Conservation (phyloP, 345 rosid species). For the Gossypium arboreum region DNA sequence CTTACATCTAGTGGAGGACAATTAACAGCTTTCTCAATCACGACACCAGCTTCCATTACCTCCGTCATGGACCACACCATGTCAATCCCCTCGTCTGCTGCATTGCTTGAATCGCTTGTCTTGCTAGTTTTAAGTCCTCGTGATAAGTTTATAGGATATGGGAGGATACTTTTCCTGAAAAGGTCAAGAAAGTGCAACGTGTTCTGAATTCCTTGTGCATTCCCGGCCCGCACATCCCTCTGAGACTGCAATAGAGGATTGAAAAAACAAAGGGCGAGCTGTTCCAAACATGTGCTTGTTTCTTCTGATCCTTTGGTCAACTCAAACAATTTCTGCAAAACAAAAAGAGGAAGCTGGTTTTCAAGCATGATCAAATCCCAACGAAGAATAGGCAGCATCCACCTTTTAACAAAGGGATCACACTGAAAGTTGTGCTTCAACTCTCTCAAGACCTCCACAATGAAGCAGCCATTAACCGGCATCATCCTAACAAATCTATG, state of each 20-base stretch:
- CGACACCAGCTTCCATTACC: slow-evolving; percentile 22
- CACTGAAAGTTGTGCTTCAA: background rate
- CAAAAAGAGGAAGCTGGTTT: slow-evolving; percentile 30
- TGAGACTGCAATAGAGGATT: slow-evolving; percentile 19
- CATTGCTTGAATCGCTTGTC: background rate
- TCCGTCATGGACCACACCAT: slow-evolving; percentile 21
- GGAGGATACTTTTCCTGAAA: slow-evolving; percentile 27
- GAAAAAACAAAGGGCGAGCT: slow-evolving; percentile 26
- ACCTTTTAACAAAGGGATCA: slow-evolving; percentile 12
- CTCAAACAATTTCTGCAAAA: slow-evolving; percentile 13
- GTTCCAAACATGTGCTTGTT: slow-evolving; percentile 6
- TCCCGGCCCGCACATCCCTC: background rate
- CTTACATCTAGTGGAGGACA: slow-evolving; percentile 16
- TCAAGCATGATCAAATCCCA: slow-evolving; percentile 34
- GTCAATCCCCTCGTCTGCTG: background rate
- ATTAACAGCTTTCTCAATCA: slow-evolving; percentile 8
- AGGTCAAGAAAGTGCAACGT: slow-evolving; percentile 28
- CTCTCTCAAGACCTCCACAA: slow-evolving; percentile 25
- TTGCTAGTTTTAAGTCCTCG: background rate
- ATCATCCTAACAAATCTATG: slow-evolving; percentile 29
- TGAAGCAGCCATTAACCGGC: slow-evolving; percentile 31
- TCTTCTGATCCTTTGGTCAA: background rate
- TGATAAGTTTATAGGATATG: background rate
- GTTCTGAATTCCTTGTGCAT: background rate
- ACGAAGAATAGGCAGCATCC: slow-evolving; percentile 32